These are phyloP conservation scores for Parafenestella ontariensis DNA, from an alignment of 2,329 filamentous ascomycete species.

Conservation along the genomic window DNA sequence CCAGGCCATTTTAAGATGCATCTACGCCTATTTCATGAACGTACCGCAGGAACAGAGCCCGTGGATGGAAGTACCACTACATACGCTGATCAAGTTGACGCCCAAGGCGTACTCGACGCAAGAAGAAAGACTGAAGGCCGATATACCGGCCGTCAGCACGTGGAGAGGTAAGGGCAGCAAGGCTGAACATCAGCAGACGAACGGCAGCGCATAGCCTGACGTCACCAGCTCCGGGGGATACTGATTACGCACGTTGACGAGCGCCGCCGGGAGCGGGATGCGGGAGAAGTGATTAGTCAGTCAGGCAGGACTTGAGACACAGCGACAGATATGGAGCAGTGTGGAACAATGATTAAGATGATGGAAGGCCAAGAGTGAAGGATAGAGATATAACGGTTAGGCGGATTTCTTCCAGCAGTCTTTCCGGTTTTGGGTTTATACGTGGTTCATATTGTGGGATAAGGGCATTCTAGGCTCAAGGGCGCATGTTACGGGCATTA, in stretches of 20 bases:
- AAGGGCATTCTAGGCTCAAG: background rate
- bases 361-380: background rate
- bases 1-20: constrained; percentile 94
- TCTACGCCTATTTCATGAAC: constrained; percentile 99
- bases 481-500: background rate
- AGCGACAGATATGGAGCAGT: background rate
- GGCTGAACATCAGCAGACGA: constrained; percentile 75
- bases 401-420: background rate
- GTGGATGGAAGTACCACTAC: constrained; percentile 98
- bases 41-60: constrained; percentile 90
- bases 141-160: constrained; percentile 94
- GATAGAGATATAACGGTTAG: background rate
- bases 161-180: constrained; percentile 94
- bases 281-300: background rate
- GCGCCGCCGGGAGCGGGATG: background rate
- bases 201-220: constrained; percentile 31
- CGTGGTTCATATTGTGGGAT: background rate
- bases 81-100: constrained; percentile 95
- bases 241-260: background rate
- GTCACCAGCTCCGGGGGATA: constrained; percentile 19
- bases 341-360: background rate
- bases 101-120: constrained; percentile 93
- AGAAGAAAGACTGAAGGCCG: constrained; percentile 84
- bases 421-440: background rate
- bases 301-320: background rate